phyloP scores from a whole-genome alignment of 1,139 yeast genomes.

The Geotrichum reessii region DNA sequence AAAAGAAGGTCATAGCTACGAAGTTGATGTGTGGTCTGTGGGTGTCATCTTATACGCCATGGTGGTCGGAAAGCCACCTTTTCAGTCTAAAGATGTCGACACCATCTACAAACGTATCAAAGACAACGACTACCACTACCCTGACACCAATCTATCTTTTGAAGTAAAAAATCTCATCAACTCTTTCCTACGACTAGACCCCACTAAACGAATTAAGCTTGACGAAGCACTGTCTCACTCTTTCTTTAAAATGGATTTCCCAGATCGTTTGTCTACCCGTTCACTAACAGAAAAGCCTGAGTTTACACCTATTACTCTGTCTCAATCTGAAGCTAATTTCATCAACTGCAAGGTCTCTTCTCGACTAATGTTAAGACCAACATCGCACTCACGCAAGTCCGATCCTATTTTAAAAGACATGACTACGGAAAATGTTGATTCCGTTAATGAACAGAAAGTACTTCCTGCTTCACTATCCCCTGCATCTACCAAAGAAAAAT shows the following conservation, averaged over 20 bases:
- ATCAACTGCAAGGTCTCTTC: slow-evolving; percentile 40
- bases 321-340: slow-evolving; percentile 67
- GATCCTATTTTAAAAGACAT: slow-evolving; percentile 3
- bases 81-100: slow-evolving; percentile 92
- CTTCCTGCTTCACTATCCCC: slow-evolving; percentile 90
- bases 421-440: slow-evolving; percentile 1
- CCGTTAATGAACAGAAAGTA: slow-evolving; percentile 29
- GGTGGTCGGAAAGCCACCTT: slow-evolving; percentile 90
- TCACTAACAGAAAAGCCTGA: slow-evolving; percentile 61
- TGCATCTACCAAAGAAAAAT: slow-evolving; percentile 81
- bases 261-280: slow-evolving; percentile 49
- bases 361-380: slow-evolving; percentile 52
- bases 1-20: slow-evolving; percentile 82
- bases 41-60: slow-evolving; percentile 94
- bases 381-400: not conserved
- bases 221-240: slow-evolving; percentile 74
- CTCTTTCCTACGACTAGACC: slow-evolving; percentile 71
- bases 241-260: slow-evolving; percentile 74
- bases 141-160: slow-evolving; percentile 63
- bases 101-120: slow-evolving; percentile 88
- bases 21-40: slow-evolving; percentile 95
- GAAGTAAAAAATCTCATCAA: slow-evolving; percentile 69
- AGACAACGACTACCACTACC: slow-evolving; percentile 74
- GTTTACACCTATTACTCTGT: slow-evolving; percentile 49
- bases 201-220: slow-evolving; percentile 72